phyloP scores from a whole-genome alignment of 2,329 filamentous ascomycete genomes.

The Colletotrichum paranaense region DNA sequence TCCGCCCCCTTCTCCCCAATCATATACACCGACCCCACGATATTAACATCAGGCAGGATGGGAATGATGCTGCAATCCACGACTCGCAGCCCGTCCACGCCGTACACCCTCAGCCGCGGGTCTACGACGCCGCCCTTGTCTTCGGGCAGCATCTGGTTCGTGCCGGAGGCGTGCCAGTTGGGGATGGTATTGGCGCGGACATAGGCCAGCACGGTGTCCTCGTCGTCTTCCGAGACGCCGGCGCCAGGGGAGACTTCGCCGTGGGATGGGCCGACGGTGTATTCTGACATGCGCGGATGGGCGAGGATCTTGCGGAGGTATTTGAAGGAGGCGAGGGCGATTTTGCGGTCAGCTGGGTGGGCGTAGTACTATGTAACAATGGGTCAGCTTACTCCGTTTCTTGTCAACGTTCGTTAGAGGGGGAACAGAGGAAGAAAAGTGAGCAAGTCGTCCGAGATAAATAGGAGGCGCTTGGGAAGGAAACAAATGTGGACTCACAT shows the following conservation, averaged over 20 bases:
- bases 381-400: constrained; percentile 37
- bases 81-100: constrained; percentile 64
- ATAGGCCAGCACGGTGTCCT: constrained; percentile 42
- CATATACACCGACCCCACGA: constrained; percentile 35
- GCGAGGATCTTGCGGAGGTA: constrained; percentile 45
- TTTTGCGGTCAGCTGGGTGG: constrained; percentile 42
- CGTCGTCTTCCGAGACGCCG: constrained; percentile 38
- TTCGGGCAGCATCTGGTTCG: constrained; percentile 60
- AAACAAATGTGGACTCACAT: constrained; percentile 28
- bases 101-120: constrained; percentile 58
- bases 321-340: constrained; percentile 46
- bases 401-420: constrained; percentile 33
- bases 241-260: constrained; percentile 40
- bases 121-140: constrained; percentile 35
- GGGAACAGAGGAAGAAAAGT: neutral
- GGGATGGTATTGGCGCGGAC: constrained; percentile 43
- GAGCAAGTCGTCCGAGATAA: neutral
- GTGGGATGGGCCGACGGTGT: constrained; percentile 39
- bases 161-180: constrained; percentile 59
- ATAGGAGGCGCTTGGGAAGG: neutral
- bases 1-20: constrained; percentile 47
- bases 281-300: constrained; percentile 40
- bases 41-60: constrained; percentile 51
- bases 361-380: constrained; percentile 39
- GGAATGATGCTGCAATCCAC: constrained; percentile 60